A percentile compares a stretch with the other conserved stretches of the same genome.
Evolutionary conservation across 805 yeast genomes (phyloP).

Genomic region (Monosporozyma solicola): DNA sequence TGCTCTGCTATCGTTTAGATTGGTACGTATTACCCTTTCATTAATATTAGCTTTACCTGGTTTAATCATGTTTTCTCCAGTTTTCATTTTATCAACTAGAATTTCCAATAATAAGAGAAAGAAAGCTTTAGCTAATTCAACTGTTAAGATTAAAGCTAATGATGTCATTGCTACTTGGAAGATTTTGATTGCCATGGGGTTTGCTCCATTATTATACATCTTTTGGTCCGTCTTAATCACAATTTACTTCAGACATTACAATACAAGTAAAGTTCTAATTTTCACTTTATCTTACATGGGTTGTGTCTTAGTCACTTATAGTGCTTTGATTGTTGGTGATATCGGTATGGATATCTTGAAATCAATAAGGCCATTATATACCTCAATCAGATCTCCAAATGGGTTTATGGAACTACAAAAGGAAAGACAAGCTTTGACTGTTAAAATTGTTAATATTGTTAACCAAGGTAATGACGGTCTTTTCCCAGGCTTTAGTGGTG

Average conservation of each 20-base stretch:
- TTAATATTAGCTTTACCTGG: conserved; percentile 77
- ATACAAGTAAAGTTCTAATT: conserved; percentile 28
- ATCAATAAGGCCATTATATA: conserved; percentile 70
- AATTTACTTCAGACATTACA: conserved; percentile 21
- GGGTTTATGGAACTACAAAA: conserved; percentile 50
- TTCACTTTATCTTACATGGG: conserved; percentile 50
- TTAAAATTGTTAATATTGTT: conserved; percentile 68
- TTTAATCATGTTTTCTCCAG: conserved; percentile 77
- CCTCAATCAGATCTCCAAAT: conserved; percentile 50
- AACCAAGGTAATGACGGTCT: conserved; percentile 76
- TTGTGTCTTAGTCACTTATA: conserved; percentile 68
- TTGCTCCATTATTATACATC: conserved; percentile 80
- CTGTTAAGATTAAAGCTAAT: conserved; percentile 83
- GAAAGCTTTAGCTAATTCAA: conserved; percentile 74
- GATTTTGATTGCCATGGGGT: conserved; percentile 75
- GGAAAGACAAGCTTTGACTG: conserved; percentile 52
- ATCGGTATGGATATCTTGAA: conserved; percentile 84
- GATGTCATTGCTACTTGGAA: conserved; percentile 98
- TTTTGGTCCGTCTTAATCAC: conserved; percentile 63
- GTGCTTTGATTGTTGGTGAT: conserved; percentile 90
- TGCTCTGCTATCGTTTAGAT: conserved; percentile 47
- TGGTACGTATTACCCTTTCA: conserved; percentile 46
- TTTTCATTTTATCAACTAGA: conserved; percentile 66
- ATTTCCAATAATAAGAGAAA: conserved; percentile 67
- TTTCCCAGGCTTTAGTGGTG: conserved; percentile 70